Evolutionary conservation across 108 stramenopile species (phyloP), one percentile per base, ranked within the genome.

Genomic region (Phaeodactylum tricornutum): DNA sequence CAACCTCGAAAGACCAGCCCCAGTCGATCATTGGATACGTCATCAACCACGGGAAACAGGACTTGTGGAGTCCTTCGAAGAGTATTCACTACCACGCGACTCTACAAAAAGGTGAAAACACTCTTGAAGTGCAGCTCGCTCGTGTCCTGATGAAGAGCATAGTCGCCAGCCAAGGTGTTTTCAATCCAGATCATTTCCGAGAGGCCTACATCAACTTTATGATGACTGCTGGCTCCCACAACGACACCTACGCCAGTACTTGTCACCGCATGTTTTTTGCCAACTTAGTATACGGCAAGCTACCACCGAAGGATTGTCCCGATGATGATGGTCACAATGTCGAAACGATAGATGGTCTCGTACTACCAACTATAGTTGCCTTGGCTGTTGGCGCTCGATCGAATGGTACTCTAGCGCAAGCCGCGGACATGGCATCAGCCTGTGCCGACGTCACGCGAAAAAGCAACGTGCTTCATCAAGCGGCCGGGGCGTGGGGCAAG

Each of bases 251-350:
- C 53, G 88, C 86, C 1, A 72, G 67, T 7, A 91, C 93, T 0
- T 87, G 84, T 50, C 93, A 94, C 57, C 78, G 93, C 14, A 91
- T 94, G 87, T 94, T 91, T 75, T 91, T 94, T 57, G 76, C 84
- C 8, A 94, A 94, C 37, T 41, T 73, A 30, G 53, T 81, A 1
- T 62, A 66, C 44, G 50, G 63, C 8, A 43, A 75, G 41, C 47
- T 61, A 12, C 50, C 63, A 43, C 78, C 73, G 6, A 50, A 65
- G 35, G 62, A 91, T 39, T 94, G 93, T 48, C 84, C 93, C 26
- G 93, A 87, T 53, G 88, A 94, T 40, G 93, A 94, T 55, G 57
- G 61, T 2, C 93, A 94, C 64, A 94, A 94, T 52, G 86, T 91
- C 25, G 93, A 91, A 40, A 71, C 88, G 4, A 86, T 90, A 20